Evolutionary conservation across 1,284 basidiomycete genomes (phyloP).

Genomic region (Cutaneotrichosporon cavernicola): DNA sequence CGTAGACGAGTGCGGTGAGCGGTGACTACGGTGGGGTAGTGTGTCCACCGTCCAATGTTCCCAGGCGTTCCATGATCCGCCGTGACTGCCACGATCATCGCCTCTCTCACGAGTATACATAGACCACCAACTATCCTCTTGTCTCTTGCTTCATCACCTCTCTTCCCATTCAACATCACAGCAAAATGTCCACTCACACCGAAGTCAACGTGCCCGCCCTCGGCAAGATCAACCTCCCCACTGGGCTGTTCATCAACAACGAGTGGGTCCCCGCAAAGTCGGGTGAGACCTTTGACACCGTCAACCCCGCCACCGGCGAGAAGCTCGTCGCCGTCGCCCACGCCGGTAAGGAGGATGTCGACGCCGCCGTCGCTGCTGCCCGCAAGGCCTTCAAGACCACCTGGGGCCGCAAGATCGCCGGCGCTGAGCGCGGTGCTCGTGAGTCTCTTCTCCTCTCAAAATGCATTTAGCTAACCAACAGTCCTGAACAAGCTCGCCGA

Average conservation of each 20-base stretch:
- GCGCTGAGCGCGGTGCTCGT: slow-evolving; percentile 68
- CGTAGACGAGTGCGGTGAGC: too few species aligned
- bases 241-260: slow-evolving; percentile 74
- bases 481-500: slow-evolving; percentile 84
- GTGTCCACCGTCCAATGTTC: too few species aligned
- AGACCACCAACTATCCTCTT: not conserved
- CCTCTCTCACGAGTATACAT: not conserved
- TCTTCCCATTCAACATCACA: not conserved
- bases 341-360: slow-evolving; percentile 63
- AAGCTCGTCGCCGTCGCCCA: slow-evolving; percentile 36
- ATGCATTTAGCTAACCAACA: not conserved
- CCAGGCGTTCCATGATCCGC: too few species aligned
- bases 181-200: slow-evolving; percentile 23
- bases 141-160: not conserved
- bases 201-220: slow-evolving; percentile 29
- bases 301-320: slow-evolving; percentile 60
- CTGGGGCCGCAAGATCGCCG: slow-evolving; percentile 85
- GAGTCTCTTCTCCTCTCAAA: slow-evolving; percentile 13
- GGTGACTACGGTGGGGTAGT: too few species aligned
- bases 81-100: too few species aligned
- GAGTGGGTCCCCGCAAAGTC: slow-evolving; percentile 37
- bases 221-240: slow-evolving; percentile 62
- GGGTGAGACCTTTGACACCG: slow-evolving; percentile 34
- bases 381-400: slow-evolving; percentile 76
- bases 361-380: slow-evolving; percentile 77